phyloP scores from a whole-genome alignment of 2,329 filamentous ascomycete genomes.

The Xylariomycetidae sp. region DNA sequence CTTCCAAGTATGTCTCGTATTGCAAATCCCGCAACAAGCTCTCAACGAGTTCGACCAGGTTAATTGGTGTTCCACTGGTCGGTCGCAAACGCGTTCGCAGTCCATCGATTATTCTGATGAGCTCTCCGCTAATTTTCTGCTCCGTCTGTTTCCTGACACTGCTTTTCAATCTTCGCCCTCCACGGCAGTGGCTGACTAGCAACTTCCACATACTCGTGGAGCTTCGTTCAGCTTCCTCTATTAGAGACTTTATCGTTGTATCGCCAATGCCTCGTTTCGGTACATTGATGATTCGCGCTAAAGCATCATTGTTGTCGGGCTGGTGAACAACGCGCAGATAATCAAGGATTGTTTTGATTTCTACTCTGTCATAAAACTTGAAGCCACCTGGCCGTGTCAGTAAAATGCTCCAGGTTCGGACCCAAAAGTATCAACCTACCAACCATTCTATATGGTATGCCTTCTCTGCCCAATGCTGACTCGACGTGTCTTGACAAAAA shows the following conservation, averaged over 20 bases:
- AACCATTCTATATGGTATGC: conserved; percentile 88
- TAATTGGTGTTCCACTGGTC: conserved; percentile 24
- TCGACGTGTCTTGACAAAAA: conserved; percentile 83
- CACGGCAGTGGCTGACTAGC: conserved; percentile 53
- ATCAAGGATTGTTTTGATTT: conserved; percentile 83
- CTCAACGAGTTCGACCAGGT: conserved; percentile 46
- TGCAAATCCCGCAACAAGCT: conserved; percentile 59
- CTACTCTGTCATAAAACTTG: conserved; percentile 86
- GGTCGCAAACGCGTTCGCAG: conserved; percentile 28
- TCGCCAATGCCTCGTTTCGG: conserved; percentile 80
- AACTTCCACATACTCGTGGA: conserved; percentile 71
- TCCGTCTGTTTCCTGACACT: conserved; percentile 47
- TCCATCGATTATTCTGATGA: conserved; percentile 40
- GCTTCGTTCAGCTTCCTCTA: conserved; percentile 70
- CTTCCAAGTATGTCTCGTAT: conserved; percentile 70
- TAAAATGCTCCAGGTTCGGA: too few species aligned
- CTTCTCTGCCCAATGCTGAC: conserved; percentile 70
- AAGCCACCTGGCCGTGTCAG: conserved; percentile 55
- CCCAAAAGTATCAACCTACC: conserved; percentile 41
- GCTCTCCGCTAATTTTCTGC: conserved; percentile 46
- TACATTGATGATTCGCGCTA: conserved; percentile 79
- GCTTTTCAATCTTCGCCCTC: conserved; percentile 41
- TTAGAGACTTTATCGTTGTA: conserved; percentile 65
- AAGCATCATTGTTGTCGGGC: conserved; percentile 80
- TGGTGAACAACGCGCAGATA: conserved; percentile 84